Base-by-base conservation (phyloP, 345 rosid genomes). In the Pugionium dolabratum region DNA sequence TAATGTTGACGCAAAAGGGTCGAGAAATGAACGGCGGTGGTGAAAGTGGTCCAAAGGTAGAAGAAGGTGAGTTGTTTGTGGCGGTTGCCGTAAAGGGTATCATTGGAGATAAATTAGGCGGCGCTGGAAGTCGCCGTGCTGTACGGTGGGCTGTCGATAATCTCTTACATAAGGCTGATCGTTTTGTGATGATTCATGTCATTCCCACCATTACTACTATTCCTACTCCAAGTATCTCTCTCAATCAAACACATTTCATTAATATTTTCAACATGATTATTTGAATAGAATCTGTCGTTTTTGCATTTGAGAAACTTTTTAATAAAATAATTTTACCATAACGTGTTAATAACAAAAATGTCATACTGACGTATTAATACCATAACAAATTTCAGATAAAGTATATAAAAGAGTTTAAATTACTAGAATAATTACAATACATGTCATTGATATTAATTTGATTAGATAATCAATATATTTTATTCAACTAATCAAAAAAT, bases 21-120 rank as follows among this genome's bases (percentile, higher is more conserved):
- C 59, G 35, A 52, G 68, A 55, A 46, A 69, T 64, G 58, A 70
- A 46, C 58, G 26, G 54, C 32, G 26, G 35, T 54, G 31, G 46
- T 18, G 18, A 18, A 10, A 29, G 48, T 75, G 27, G 56, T 75
- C 39, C 29, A 58, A 50, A 42, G 61, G 33, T 67, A 47, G 54
- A 54, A 47, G 39, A 62, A 27, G 56, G 57, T 57, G 71, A 76
- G 83, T 51, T 66, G 27, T 62, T 79, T 3, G 87, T 84, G 36
- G 95, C 82, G n/a, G 82, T 89, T 47, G 91, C 95, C 39, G 88
- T 92, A 33, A 89, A 84, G 51, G 86, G 86, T n/a, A 68, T 78
- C n/a, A 52, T 61, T 9, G 79, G 81, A 50, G 75, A 77, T 49
- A 72, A 52, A 28, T 51, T 62, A 8, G 80, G 85, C 40, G 88